phyloP scores from a whole-genome alignment of 768 basidiomycete genomes.

The Auricularia cornea region DNA sequence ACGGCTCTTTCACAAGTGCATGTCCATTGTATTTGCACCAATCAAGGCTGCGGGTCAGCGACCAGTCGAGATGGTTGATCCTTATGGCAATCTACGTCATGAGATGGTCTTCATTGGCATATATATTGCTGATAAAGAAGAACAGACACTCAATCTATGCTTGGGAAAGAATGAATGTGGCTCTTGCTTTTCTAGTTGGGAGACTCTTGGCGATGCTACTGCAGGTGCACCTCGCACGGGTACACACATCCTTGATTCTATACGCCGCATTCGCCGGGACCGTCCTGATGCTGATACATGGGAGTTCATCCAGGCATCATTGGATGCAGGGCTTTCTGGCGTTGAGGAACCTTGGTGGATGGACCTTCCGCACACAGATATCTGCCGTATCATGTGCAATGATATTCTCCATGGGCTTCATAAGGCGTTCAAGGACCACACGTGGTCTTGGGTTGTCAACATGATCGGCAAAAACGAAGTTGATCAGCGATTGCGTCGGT shows the following conservation, averaged over 20 bases:
- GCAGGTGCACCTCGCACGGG: neutral
- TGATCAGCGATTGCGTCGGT: constrained; percentile 27
- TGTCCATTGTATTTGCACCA: neutral
- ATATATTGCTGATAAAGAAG: constrained; percentile 3
- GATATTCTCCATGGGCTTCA: constrained; percentile 4
- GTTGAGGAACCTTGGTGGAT: neutral
- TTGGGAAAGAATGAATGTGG: neutral
- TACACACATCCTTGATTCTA: neutral
- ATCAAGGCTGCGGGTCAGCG: neutral
- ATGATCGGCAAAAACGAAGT: constrained; percentile 22
- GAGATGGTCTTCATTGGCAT: neutral
- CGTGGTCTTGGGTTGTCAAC: constrained; percentile 17
- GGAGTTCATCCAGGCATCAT: constrained; percentile 1
- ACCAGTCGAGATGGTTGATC: neutral
- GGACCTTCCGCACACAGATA: neutral
- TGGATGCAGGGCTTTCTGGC: constrained; percentile 1
- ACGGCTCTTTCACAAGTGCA: neutral
- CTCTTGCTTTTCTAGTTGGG: neutral
- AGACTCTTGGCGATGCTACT: neutral
- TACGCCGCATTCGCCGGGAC: neutral
- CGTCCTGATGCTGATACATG: neutral
- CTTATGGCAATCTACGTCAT: neutral
- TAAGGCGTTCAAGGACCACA: constrained; percentile 11
- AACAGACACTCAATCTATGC: constrained; percentile 1
- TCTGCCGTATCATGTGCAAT: neutral